A percentile compares a stretch with the other conserved stretches of the same genome.
Conservation (phyloP, 768 basidiomycete species). For the Mycena epipterygia region DNA sequence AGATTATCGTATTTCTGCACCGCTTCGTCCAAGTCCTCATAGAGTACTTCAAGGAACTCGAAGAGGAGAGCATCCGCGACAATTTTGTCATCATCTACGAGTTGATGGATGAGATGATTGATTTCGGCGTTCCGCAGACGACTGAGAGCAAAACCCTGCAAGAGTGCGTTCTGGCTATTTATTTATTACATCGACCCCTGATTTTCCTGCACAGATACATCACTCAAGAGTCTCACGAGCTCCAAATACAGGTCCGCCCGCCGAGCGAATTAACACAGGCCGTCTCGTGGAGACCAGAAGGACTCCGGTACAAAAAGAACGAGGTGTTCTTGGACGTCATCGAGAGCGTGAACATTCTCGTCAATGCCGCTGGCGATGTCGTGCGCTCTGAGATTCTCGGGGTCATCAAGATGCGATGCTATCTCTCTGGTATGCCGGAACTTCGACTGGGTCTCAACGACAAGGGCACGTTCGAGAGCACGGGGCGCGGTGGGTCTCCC, state of each 20-base stretch:
- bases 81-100: constrained; percentile 99
- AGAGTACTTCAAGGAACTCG: constrained; percentile 99
- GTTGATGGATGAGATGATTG: constrained; percentile 99
- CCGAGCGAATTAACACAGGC: constrained; percentile 99
- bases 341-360: constrained; percentile 90
- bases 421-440: constrained; percentile 99
- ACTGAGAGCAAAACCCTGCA: constrained; percentile 99
- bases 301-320: constrained; percentile 97
- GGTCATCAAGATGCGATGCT: constrained; percentile 99
- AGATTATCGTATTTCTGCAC: constrained; percentile 97
- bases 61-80: constrained; percentile 98
- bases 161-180: constrained; percentile 69
- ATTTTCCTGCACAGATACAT: constrained; percentile 75
- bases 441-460: constrained; percentile 95
- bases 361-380: constrained; percentile 97
- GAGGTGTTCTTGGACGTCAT: constrained; percentile 99
- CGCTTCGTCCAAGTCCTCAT: constrained; percentile 92
- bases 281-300: constrained; percentile 98
- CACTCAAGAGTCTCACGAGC: constrained; percentile 98
- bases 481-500: constrained; percentile 94
- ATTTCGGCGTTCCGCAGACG: constrained; percentile 98
- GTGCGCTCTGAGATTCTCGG: constrained; percentile 98
- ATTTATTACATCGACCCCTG: not conserved
- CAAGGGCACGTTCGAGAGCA: constrained; percentile 99
- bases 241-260: constrained; percentile 93